Base-by-base conservation (phyloP, 2,329 filamentous ascomycete species). In the Phialocephala sp. region DNA sequence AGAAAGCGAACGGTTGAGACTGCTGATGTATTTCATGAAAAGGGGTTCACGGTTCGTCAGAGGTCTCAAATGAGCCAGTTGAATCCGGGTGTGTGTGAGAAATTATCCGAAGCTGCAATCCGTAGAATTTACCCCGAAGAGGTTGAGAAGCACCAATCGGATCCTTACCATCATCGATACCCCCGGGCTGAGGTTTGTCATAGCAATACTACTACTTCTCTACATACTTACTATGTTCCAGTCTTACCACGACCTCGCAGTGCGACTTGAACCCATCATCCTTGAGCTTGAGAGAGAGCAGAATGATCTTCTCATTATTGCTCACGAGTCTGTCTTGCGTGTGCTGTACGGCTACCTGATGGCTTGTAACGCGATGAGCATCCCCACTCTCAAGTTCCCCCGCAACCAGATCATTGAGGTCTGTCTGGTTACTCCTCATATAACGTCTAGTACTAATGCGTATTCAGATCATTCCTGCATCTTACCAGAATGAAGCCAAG, bases 161-260 rank as follows among this genome's bases (percentile, higher is more conserved):
- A 99, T 77, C 95, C 95, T 0, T 99, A 99, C 75, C 95, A 99
- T 75, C 95, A 99, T 78, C 88, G 95, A 45, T 99, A 97, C 76
- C 95, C 95, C 8, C 87, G 95, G 68, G 94, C 94, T 67, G 95
- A 99, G 84, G 93, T 93, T 82, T 75, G 80, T 66, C 45, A 20
- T 6, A 36, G 8, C 12, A 27, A 35, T 1, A 15, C 12, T 27
- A 2, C 20, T 43, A 9, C 52, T n/a, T 61, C 27, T 2, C 8
- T 58, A 50, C 52, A 54, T 50, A 35, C 47, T 69, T 11, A 59
- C 37, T 59, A n/a, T 61, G 6, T 64, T 5, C 35, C 72, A 97
- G 91, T 98, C 94, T 9, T 99, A 99, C 79, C 95, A 99, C 77
- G 95, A 99, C 76, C 88, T 99, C 52, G 95, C 95, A n/a, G 95